These are phyloP conservation scores for Fusarium fracticaudum DNA, from an alignment of 2,329 filamentous ascomycete genomes.

Conservation along the genomic window DNA sequence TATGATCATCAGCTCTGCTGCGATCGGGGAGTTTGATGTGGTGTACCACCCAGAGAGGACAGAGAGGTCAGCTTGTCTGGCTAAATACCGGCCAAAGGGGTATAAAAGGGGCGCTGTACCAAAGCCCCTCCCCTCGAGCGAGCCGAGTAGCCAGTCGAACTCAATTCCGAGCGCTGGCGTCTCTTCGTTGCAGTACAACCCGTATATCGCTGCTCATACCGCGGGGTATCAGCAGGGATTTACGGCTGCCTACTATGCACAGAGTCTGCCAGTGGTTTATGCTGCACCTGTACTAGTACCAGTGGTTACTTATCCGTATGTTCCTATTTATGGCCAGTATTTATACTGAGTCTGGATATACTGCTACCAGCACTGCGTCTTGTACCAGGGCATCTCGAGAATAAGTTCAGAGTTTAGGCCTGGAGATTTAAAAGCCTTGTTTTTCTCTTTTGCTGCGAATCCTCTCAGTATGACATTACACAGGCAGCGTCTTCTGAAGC, in stretches of 20 bases:
- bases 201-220: not conserved
- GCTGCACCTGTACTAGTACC: not conserved
- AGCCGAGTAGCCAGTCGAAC: not conserved
- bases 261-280: not conserved
- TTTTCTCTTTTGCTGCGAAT: not conserved
- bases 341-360: not conserved
- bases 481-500: not conserved
- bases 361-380: no score
- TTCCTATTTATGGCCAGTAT: not conserved
- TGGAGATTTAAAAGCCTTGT: rapidly evolving
- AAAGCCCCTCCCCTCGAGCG: not conserved
- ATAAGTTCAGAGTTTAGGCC: no score
- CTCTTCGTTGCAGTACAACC: not conserved
- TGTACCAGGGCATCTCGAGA: not conserved
- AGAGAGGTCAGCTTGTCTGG: not conserved
- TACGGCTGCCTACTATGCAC: not conserved
- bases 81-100: slow-evolving; percentile 17
- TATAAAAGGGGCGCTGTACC: not conserved
- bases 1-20: not conserved
- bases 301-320: not conserved
- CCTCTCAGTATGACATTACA: rapidly evolving
- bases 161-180: not conserved
- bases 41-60: not conserved
- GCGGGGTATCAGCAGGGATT: not conserved
- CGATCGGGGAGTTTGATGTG: not conserved